A percentile compares a stretch with the other conserved stretches of the same genome.
Evolutionary conservation across 768 basidiomycete genomes (phyloP).

Genomic region (Serendipita sp.): DNA sequence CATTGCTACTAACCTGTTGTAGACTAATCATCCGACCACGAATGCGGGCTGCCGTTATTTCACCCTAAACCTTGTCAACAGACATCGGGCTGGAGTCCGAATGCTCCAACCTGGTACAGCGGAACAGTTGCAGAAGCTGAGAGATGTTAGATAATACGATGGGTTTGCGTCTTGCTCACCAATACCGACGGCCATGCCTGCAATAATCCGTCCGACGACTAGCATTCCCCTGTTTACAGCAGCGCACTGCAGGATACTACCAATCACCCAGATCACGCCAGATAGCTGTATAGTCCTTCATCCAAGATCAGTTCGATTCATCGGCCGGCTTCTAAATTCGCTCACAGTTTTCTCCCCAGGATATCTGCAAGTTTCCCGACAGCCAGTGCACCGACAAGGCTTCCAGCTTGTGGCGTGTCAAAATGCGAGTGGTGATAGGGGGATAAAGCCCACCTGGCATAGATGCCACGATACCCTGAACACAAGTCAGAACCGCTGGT

Average conservation of each 20-base stretch:
- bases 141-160: slow-evolving; percentile 20
- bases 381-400: slow-evolving; percentile 42
- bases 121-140: slow-evolving; percentile 49
- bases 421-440: not conserved
- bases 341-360: slow-evolving; percentile 37
- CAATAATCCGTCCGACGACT: slow-evolving; percentile 51
- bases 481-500: not conserved
- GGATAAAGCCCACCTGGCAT: slow-evolving; percentile 42
- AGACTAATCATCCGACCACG: slow-evolving; percentile 62
- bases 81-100: slow-evolving; percentile 19
- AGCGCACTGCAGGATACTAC: slow-evolving; percentile 57
- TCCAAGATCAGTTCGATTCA: not conserved
- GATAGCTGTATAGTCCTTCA: slow-evolving; percentile 43
- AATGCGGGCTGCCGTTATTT: slow-evolving; percentile 35
- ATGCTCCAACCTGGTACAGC: slow-evolving; percentile 61
- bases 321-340: not conserved
- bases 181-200: slow-evolving; percentile 41
- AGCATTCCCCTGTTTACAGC: slow-evolving; percentile 58
- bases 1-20: slow-evolving; percentile 51
- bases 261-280: slow-evolving; percentile 57
- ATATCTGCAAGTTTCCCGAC: slow-evolving; percentile 49
- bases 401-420: slow-evolving; percentile 26
- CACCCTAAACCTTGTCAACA: slow-evolving; percentile 9
- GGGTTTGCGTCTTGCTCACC: not conserved
- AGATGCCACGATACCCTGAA: slow-evolving; percentile 37